Evolutionary conservation across 2,329 filamentous ascomycete species (phyloP), one percentile per base, ranked within the genome.

Genomic region (Phialophora tarda): DNA sequence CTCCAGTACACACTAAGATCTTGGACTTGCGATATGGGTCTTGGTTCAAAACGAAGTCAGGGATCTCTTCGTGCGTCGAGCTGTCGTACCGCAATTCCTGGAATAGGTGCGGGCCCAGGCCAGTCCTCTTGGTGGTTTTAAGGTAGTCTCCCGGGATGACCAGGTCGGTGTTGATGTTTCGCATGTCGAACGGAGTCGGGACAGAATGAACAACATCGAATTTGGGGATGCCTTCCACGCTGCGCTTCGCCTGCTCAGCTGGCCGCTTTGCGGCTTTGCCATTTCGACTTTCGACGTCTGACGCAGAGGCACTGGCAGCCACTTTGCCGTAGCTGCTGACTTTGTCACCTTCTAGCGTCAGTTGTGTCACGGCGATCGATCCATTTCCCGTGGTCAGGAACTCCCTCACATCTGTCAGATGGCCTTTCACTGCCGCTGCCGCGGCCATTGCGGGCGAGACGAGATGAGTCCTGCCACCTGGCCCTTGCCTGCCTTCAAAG

Each of bases 61-160:
- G 83, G 76, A 93, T 92, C 75, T 94, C 90, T 17, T 84, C 83
- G 68, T 90, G 61, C 24, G 61, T 90, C 72, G 91, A 88, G 7
- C 86, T 79, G 71, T 90, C 86, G 80, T 88, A 97, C 64, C 94
- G 89, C 80, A 92, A 88, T 71, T 87, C 89, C 78, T 93, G 87
- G 85, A 98, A 98, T 60, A 96, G 87, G 50, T 93, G 93, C 26
- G 83, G 86, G 65, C 93, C 93, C 11, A 98, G 90, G 70, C 94
- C 94, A 2, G 94, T 96, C 65, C 95, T 91, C 85, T 98, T 98
- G 81, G 98, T 98, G 44, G 94, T 98, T 84, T 98, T 98, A 69
- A 98, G 86, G 83, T 98, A 98, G 78, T 98, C 94, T 81, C 98
- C 98, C 71, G 94, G 94, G 72, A 98, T 98, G 79, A 98, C 97